Evolutionary conservation across 2,329 filamentous ascomycete species (phyloP).

Genomic region (Albifimbria verrucaria): DNA sequence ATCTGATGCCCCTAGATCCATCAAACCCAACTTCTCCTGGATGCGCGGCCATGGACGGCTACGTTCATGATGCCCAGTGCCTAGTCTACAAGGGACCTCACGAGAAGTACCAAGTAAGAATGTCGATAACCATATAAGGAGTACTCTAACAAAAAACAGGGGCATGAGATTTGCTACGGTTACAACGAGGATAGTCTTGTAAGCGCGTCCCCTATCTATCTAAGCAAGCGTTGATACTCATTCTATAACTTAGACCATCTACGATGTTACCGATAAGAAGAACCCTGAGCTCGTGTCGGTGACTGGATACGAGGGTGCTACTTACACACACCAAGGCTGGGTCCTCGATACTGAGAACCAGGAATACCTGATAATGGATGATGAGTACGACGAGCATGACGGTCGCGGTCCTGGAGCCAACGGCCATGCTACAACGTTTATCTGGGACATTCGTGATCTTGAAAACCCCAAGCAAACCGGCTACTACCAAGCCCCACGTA

Average conservation of each 20-base stretch:
- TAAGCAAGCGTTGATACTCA: not conserved
- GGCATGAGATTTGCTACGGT: slow-evolving; percentile 3
- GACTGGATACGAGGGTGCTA: slow-evolving; percentile 49
- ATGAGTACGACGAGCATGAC: slow-evolving; percentile 47
- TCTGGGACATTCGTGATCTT: slow-evolving; percentile 41
- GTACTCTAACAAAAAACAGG: not conserved
- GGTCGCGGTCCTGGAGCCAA: slow-evolving; percentile 18
- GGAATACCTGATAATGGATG: slow-evolving; percentile 44
- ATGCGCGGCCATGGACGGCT: slow-evolving; percentile 45
- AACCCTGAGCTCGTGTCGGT: slow-evolving; percentile 42
- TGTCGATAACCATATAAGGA: too few relatives aligned
- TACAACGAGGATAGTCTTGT: slow-evolving; percentile 2
- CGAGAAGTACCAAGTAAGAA: not conserved
- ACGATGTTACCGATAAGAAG: slow-evolving; percentile 43
- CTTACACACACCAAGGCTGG: slow-evolving; percentile 55
- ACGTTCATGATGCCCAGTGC: slow-evolving; percentile 52
- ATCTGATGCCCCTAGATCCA: not conserved
- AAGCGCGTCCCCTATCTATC: not conserved
- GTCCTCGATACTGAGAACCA: slow-evolving; percentile 38
- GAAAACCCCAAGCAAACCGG: slow-evolving; percentile 34
- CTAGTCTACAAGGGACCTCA: slow-evolving; percentile 50
- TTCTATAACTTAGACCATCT: slow-evolving; percentile 5
- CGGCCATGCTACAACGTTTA: slow-evolving; percentile 34
- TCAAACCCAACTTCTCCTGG: slow-evolving; percentile 21
- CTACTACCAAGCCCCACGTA: slow-evolving; percentile 33